Evolutionary conservation across 2,329 filamentous ascomycete genomes (phyloP).

Genomic region (Capronia epimyces): DNA sequence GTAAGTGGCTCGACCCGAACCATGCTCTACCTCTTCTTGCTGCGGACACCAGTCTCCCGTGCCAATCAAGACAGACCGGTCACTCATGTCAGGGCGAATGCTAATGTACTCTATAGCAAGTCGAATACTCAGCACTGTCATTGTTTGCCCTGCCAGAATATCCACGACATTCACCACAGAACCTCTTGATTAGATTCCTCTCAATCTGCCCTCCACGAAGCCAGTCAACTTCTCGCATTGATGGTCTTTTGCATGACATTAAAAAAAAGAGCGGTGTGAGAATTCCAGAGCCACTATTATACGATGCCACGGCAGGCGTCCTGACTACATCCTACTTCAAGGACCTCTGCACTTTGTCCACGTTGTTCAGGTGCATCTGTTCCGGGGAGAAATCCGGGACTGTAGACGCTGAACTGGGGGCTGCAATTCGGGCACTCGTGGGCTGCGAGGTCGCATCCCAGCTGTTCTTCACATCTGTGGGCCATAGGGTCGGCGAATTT

Average conservation of each 20-base stretch:
- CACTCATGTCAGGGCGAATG: no score
- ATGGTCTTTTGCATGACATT: background rate
- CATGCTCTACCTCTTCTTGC: background rate
- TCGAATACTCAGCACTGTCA: background rate
- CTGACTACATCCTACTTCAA: background rate
- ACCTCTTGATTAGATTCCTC: background rate
- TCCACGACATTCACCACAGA: background rate
- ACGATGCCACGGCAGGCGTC: background rate
- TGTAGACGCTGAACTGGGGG: background rate
- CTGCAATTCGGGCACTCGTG: background rate
- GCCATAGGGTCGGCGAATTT: constrained; percentile 1
- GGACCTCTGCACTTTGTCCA: background rate
- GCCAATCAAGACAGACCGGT: no score
- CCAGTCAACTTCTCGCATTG: background rate
- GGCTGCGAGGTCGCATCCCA: background rate
- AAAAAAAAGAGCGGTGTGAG: background rate
- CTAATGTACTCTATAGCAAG: background rate
- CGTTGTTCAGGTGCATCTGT: background rate
- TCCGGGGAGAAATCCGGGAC: background rate
- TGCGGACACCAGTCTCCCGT: no score
- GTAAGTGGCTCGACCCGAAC: background rate
- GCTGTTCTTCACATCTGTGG: background rate
- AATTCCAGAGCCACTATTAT: background rate
- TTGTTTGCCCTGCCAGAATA: background rate
- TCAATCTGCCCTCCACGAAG: background rate